Evolutionary conservation across 768 basidiomycete species (phyloP).

Genomic region (Agrocybe pediades): DNA sequence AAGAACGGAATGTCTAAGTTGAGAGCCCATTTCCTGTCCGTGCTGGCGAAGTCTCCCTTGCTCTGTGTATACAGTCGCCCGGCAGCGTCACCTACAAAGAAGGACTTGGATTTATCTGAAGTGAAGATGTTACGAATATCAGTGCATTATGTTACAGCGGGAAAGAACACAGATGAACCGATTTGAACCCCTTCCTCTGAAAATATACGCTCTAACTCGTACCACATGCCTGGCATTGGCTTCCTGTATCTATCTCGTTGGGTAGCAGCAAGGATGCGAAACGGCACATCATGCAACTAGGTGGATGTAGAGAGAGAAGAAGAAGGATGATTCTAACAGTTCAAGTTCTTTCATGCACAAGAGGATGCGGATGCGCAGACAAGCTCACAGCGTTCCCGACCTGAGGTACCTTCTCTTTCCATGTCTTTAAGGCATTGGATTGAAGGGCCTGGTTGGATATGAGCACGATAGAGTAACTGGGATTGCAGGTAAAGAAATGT

Average conservation of each 20-base stretch:
- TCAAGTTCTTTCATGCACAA: neutral
- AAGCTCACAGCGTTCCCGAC: conserved; percentile 63
- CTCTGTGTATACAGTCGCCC: conserved; percentile 55
- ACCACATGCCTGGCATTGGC: conserved; percentile 88
- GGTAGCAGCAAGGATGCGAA: conserved; percentile 78
- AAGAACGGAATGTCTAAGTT: conserved; percentile 75
- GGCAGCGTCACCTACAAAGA: conserved; percentile 91
- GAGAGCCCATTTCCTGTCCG: conserved; percentile 84
- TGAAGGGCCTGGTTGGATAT: conserved; percentile 80
- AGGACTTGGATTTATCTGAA: conserved; percentile 64
- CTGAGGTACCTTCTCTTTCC: conserved; percentile 76
- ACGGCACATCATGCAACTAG: conserved; percentile 78
- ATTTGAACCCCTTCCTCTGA: conserved; percentile 58
- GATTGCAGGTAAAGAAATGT: neutral
- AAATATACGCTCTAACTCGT: conserved; percentile 66
- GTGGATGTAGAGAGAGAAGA: neutral
- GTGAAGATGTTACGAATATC: neutral
- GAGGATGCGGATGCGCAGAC: neutral
- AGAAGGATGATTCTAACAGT: neutral
- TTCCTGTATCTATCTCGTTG: conserved; percentile 79
- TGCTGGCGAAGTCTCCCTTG: conserved; percentile 71
- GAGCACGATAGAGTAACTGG: conserved; percentile 73
- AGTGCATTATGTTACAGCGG: too few relatives aligned
- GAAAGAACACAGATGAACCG: conserved; percentile 42
- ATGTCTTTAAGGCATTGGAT: conserved; percentile 48